These are phyloP conservation scores for Termitomyces sp. DNA, from an alignment of 768 basidiomycete species.

Conservation along the genomic window DNA sequence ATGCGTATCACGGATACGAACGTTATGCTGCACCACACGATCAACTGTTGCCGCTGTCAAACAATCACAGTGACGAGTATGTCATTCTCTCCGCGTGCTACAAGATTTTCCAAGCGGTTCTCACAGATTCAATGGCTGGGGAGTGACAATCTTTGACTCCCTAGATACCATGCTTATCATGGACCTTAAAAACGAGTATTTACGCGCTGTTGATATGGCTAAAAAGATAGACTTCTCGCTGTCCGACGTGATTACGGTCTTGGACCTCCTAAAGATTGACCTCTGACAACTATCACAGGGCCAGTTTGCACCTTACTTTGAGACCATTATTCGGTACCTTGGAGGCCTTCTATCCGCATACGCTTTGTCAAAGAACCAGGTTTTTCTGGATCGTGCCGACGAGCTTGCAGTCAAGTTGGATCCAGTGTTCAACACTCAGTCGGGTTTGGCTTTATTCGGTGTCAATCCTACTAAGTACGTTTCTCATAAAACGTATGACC, in stretches of 20 bases:
- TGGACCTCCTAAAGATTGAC: background rate
- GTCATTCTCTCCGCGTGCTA: slow-evolving; percentile 10
- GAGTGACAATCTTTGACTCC: slow-evolving; percentile 71
- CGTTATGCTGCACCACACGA: slow-evolving; percentile 56
- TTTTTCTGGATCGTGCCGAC: slow-evolving; percentile 66
- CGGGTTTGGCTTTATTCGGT: slow-evolving; percentile 65
- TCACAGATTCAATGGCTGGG: slow-evolving; percentile 75
- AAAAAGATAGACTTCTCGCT: slow-evolving; percentile 43
- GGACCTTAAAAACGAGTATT: slow-evolving; percentile 67
- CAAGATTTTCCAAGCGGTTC: background rate
- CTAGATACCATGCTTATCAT: slow-evolving; percentile 85
- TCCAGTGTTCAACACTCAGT: slow-evolving; percentile 63
- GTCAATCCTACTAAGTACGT: slow-evolving; percentile 62
- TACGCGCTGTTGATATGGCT: slow-evolving; percentile 52
- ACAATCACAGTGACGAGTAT: slow-evolving; percentile 44
- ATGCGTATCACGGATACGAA: slow-evolving; percentile 67
- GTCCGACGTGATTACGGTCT: slow-evolving; percentile 27
- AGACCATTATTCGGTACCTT: slow-evolving; percentile 87
- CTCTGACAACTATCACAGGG: slow-evolving; percentile 12
- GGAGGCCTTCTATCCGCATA: slow-evolving; percentile 85
- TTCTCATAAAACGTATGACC: background rate
- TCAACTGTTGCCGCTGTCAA: slow-evolving; percentile 53
- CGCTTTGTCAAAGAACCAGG: slow-evolving; percentile 58
- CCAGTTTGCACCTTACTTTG: slow-evolving; percentile 56
- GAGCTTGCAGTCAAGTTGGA: slow-evolving; percentile 73